phyloP scores from a whole-genome alignment of 345 rosid species.

The Erodium maritimum region DNA sequence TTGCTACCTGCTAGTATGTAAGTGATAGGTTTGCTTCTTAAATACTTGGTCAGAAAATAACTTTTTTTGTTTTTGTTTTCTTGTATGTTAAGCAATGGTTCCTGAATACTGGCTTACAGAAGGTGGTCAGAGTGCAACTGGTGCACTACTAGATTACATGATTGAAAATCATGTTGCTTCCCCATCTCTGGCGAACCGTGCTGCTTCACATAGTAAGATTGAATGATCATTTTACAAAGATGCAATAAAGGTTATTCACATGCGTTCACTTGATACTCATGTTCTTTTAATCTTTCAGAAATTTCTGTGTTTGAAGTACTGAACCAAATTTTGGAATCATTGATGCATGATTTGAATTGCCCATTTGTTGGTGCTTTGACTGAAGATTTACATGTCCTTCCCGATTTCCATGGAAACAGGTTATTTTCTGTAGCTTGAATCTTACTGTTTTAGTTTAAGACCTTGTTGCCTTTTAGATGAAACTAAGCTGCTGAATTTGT shows the following conservation, averaged over 20 bases:
- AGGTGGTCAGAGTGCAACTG: constrained; percentile 99
- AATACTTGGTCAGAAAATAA: not conserved
- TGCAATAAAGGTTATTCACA: too few species aligned
- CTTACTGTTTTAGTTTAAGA: not conserved
- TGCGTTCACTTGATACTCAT: not conserved
- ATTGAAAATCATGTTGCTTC: constrained; percentile 88
- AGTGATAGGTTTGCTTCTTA: not conserved
- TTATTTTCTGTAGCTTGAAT: constrained; percentile 10
- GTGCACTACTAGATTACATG: constrained; percentile 77
- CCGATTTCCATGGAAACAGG: constrained; percentile 95
- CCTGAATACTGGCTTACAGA: constrained; percentile 96
- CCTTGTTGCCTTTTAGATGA: too few species aligned
- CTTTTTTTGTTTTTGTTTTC: constrained; percentile 3
- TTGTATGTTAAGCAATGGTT: constrained; percentile 51
- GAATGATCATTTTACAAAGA: too few species aligned
- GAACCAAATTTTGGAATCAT: constrained; percentile 48
- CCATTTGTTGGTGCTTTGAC: constrained; percentile 86
- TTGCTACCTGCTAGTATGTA: too few species aligned
- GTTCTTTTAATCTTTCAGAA: constrained; percentile 30
- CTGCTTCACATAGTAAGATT: constrained; percentile 70
- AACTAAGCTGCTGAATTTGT: constrained; percentile 2
- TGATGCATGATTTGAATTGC: constrained; percentile 35
- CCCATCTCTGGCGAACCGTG: constrained; percentile 73
- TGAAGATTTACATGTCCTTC: constrained; percentile 65
- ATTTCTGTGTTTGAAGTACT: constrained; percentile 65